phyloP scores from a whole-genome alignment of 2,329 filamentous ascomycete genomes.

The Ophiostoma quercus region DNA sequence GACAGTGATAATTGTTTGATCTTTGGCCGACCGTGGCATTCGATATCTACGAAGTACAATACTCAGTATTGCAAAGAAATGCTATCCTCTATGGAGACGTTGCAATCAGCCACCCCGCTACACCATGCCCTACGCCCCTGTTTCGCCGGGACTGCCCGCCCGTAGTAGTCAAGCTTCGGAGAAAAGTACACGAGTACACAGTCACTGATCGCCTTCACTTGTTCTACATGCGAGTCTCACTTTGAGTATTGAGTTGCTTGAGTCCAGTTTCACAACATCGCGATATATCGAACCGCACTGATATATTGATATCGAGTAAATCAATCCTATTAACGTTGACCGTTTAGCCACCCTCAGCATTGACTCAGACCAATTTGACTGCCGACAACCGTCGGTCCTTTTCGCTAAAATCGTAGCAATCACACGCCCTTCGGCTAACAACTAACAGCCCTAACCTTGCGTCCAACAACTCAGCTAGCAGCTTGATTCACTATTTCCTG shows the following conservation, averaged over 20 bases:
- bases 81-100: neutral
- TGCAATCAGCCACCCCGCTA: neutral
- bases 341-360: neutral
- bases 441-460: neutral
- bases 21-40: neutral
- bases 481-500: neutral
- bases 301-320: neutral
- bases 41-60: neutral
- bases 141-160: neutral
- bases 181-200: neutral
- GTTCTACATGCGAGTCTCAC: neutral
- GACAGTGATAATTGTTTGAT: neutral
- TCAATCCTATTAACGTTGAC: too few species aligned
- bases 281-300: neutral
- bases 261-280: neutral
- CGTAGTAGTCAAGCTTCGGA: neutral
- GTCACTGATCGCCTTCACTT: neutral
- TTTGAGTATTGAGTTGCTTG: neutral
- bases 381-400: neutral
- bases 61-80: neutral
- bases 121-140: constrained; percentile 6
- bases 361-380: neutral
- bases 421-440: neutral
- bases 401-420: neutral
- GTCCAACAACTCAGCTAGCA: neutral